Base-by-base conservation (phyloP, 2,329 filamentous ascomycete species). In the Aureobasidium sp. region DNA sequence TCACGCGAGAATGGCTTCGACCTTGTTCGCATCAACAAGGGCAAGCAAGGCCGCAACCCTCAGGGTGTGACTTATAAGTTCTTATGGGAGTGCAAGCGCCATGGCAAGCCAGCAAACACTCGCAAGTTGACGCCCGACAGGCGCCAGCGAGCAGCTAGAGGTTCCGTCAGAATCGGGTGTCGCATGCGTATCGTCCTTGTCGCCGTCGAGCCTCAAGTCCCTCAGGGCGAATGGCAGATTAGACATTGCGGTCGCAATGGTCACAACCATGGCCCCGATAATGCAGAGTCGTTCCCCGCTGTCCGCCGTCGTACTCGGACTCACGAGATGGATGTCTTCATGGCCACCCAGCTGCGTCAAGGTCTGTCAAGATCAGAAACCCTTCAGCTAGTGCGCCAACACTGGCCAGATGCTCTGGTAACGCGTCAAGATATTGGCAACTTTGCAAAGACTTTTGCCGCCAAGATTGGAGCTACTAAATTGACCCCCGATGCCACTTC, bases 51-150 rank as follows among this genome's bases (percentile, higher is more conserved):
- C 16, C 48, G 37, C 38, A 52, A 52, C n/a, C 38, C 48, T 10
- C 37, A 52, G 21, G 48, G 48, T 11, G 48, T 52, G 27, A 52
- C 48, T 12, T 52, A 52, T 38, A 52, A 52, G 48, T 52, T 52
- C 30, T 5, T 52, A n/a, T 52, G 48, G 48, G 48, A 52, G 21
- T 52, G 48, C 48, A 52, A 52, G 48, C 48, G 48, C 2, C 48
- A 52, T n/a, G 48, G 48, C 29, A 52, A 52, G 12, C 48, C 48
- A 4, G 48, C 48, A 29, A 52, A 52, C 29, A 52, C 48, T 8
- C 37, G 48, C 19, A 52, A 52, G 29, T 12, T 52, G 27, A 52
- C 48, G 12, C 27, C 48, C 3, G 48, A 52, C 29, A 32, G 27
- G 7, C 48, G 48, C 1, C 48, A 42, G 12, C 37, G 48, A 4